These are phyloP conservation scores for Erysimum pusillum DNA, from an alignment of 441 rosid genomes.

Conservation along the genomic window DNA sequence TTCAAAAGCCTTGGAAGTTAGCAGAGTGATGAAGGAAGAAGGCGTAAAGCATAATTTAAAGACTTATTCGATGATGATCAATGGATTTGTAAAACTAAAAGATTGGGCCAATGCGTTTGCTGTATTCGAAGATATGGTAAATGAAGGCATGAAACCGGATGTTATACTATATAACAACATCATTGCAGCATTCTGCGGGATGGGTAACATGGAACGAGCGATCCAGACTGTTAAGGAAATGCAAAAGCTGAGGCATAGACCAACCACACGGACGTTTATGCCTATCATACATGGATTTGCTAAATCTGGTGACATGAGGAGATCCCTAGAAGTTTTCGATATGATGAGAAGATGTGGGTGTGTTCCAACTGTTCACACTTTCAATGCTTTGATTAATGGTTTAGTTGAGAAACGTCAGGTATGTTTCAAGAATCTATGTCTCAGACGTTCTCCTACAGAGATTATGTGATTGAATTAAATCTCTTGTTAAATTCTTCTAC, in stretches of 20 bases:
- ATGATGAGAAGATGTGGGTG: conserved; percentile 95
- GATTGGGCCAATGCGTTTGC: conserved; percentile 97
- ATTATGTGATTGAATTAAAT: conserved; percentile 3
- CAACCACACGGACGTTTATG: conserved; percentile 87
- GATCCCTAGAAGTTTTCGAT: conserved; percentile 82
- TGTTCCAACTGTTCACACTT: conserved; percentile 92
- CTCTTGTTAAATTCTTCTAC: neutral
- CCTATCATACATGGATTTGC: conserved; percentile 92
- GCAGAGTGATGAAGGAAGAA: conserved; percentile 73
- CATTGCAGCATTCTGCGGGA: conserved; percentile 88
- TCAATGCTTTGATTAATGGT: conserved; percentile 91
- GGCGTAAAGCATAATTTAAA: conserved; percentile 91
- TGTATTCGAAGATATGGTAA: conserved; percentile 80
- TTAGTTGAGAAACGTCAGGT: conserved; percentile 94
- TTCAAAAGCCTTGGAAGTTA: conserved; percentile 83
- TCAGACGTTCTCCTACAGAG: neutral
- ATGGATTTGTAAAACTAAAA: conserved; percentile 87
- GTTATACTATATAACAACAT: conserved; percentile 89
- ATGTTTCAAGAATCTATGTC: conserved; percentile 35
- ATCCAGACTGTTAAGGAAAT: conserved; percentile 81
- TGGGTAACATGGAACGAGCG: conserved; percentile 98
- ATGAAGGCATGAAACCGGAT: conserved; percentile 87
- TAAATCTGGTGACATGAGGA: conserved; percentile 81
- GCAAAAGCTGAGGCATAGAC: conserved; percentile 85
- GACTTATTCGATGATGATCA: conserved; percentile 96